phyloP scores from a whole-genome alignment of 2,329 filamentous ascomycete genomes.

The Rutstroemia sp. region DNA sequence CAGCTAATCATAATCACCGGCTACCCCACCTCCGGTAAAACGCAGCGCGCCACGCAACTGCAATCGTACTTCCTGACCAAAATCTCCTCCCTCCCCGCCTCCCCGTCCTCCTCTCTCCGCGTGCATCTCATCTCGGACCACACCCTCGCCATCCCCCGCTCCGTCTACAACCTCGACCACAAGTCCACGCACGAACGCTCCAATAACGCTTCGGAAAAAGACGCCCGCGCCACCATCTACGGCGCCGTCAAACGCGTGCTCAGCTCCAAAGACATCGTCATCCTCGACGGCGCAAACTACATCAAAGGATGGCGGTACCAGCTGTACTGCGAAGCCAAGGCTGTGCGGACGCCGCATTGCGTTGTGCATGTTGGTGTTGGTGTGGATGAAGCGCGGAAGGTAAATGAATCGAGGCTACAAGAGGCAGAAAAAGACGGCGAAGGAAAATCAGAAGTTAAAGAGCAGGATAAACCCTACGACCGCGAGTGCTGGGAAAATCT shows the following conservation, averaged over 20 bases:
- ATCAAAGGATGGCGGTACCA: slow-evolving; percentile 89
- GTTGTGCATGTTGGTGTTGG: slow-evolving; percentile 59
- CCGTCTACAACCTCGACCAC: slow-evolving; percentile 60
- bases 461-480: slow-evolving; percentile 28
- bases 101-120: slow-evolving; percentile 40
- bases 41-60: slow-evolving; percentile 58
- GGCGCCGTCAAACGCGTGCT: slow-evolving; percentile 72
- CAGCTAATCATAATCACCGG: slow-evolving; percentile 62
- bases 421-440: slow-evolving; percentile 29
- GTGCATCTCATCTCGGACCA: slow-evolving; percentile 71
- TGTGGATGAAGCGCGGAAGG: slow-evolving; percentile 41
- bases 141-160: slow-evolving; percentile 58
- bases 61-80: slow-evolving; percentile 56
- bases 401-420: slow-evolving; percentile 53
- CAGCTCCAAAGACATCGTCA: slow-evolving; percentile 65
- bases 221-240: slow-evolving; percentile 69
- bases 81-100: slow-evolving; percentile 28
- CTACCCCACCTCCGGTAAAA: slow-evolving; percentile 62
- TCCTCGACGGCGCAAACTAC: slow-evolving; percentile 76
- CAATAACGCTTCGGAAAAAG: slow-evolving; percentile 71
- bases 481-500: slow-evolving; percentile 29
- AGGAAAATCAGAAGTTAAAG: slow-evolving; percentile 21
- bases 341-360: slow-evolving; percentile 66
- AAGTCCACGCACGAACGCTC: slow-evolving; percentile 56
- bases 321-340: slow-evolving; percentile 78